Percentiles rank a stretch among this genome's conserved stretches.
Evolutionary conservation across 345 rosid genomes (phyloP).

Genomic region (Kandelia obovata): DNA sequence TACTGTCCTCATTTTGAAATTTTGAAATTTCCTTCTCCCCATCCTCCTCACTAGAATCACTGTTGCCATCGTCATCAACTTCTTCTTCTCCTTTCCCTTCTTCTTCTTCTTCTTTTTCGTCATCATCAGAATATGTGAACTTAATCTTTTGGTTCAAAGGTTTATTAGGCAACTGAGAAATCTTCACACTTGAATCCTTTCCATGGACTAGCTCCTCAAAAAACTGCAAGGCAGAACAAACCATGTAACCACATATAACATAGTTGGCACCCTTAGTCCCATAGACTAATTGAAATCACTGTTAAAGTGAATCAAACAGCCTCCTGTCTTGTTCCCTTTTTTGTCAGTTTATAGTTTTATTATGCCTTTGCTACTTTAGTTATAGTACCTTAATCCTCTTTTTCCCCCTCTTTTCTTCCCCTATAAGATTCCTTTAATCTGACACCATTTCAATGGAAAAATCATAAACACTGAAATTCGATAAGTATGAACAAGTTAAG

Average conservation of each 20-base stretch:
- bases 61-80: conserved; percentile 2
- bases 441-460: too few species aligned
- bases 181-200: conserved; percentile 33
- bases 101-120: conserved; percentile 34
- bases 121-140: conserved; percentile 55
- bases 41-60: conserved; percentile 27
- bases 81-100: conserved; percentile 33
- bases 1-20: conserved; percentile 12
- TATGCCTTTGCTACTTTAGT: too few species aligned
- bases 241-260: conserved; percentile 65
- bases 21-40: conserved; percentile 20
- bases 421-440: too few species aligned
- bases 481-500: too few species aligned
- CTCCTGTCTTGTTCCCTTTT: conserved; percentile 25
- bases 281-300: conserved; percentile 15
- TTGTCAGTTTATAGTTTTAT: too few species aligned
- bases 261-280: conserved; percentile 52
- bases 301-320: conserved; percentile 4
- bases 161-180: conserved; percentile 39
- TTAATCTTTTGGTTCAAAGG: conserved; percentile 75
- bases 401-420: too few species aligned
- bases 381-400: too few species aligned
- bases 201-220: conserved; percentile 25
- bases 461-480: too few species aligned
- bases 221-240: conserved; percentile 17